These are phyloP conservation scores for Cutaneotrichosporon cutaneum DNA, from an alignment of 1,284 basidiomycete genomes.

Conservation along the genomic window DNA sequence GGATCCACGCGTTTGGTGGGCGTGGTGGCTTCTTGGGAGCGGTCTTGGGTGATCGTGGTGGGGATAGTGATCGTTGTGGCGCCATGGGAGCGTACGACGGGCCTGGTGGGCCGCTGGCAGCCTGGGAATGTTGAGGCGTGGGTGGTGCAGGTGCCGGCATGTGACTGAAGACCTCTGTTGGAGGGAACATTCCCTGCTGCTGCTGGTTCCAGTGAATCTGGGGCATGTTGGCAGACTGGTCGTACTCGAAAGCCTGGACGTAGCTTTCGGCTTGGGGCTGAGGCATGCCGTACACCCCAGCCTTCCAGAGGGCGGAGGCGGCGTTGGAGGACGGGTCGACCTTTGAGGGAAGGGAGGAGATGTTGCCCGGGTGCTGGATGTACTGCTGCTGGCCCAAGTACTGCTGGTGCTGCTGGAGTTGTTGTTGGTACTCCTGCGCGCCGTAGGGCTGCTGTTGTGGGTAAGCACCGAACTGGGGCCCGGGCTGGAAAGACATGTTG, in stretches of 20 bases:
- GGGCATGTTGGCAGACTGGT: background rate
- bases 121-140: background rate
- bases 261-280: background rate
- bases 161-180: conserved; percentile 5
- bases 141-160: conserved; percentile 1
- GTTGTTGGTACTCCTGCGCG: background rate
- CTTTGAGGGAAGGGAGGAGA: background rate
- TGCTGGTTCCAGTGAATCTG: background rate
- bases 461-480: background rate
- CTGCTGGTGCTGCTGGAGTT: conserved; percentile 1
- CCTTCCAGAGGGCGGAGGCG: background rate
- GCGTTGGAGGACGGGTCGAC: background rate
- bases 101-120: background rate
- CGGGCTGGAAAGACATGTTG: background rate
- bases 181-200: conserved; percentile 7
- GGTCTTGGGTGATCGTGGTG: conserved; percentile 1
- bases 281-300: background rate
- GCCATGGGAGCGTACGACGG: background rate
- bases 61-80: background rate
- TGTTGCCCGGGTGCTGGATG: background rate
- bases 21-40: conserved; percentile 47
- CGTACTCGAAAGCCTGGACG: background rate
- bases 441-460: background rate
- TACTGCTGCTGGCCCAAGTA: background rate
- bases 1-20: conserved; percentile 86